A percentile compares a stretch with the other conserved stretches of the same genome.
Conservation (phyloP, 2,329 filamentous ascomycete species). For the Fusarium sp. region DNA sequence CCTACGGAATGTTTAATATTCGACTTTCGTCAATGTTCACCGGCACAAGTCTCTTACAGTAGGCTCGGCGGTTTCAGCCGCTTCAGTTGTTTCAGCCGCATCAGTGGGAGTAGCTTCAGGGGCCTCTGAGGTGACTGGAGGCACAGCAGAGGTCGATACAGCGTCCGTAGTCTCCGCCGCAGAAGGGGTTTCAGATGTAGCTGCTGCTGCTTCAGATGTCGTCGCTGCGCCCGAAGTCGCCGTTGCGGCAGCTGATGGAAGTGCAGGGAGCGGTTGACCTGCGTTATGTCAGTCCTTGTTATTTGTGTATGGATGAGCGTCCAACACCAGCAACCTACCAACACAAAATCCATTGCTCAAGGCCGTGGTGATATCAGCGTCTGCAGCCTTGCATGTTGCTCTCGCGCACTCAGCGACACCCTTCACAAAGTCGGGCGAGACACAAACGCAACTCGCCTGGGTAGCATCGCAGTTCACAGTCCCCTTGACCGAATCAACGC, state of each 20-base stretch:
- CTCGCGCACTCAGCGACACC: constrained; percentile 59
- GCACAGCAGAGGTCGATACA: constrained; percentile 14
- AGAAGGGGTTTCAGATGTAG: constrained; percentile 21
- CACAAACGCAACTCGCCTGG: constrained; percentile 58
- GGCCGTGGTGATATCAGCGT: constrained; percentile 37
- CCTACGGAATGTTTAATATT: constrained; percentile 30
- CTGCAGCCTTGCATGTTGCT: constrained; percentile 44
- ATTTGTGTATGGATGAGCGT: background rate
- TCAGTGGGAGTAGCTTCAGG: constrained; percentile 14
- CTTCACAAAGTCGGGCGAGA: constrained; percentile 50
- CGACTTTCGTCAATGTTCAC: background rate
- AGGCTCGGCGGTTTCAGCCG: constrained; percentile 12
- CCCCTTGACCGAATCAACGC: constrained; percentile 27
- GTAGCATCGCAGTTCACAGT: constrained; percentile 46
- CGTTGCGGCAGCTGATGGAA: constrained; percentile 22
- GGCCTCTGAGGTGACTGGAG: constrained; percentile 17
- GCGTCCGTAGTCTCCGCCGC: constrained; percentile 17
- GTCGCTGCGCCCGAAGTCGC: constrained; percentile 18
- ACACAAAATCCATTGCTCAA: constrained; percentile 43
- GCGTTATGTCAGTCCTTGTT: constrained; percentile 17
- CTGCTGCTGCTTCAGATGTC: constrained; percentile 20
- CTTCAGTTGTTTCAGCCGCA: constrained; percentile 3
- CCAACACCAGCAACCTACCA: constrained; percentile 32
- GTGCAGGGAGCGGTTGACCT: constrained; percentile 29
- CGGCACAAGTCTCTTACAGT: constrained; percentile 31